phyloP scores from a whole-genome alignment of 1,139 yeast species.

The Yarrowia galli region DNA sequence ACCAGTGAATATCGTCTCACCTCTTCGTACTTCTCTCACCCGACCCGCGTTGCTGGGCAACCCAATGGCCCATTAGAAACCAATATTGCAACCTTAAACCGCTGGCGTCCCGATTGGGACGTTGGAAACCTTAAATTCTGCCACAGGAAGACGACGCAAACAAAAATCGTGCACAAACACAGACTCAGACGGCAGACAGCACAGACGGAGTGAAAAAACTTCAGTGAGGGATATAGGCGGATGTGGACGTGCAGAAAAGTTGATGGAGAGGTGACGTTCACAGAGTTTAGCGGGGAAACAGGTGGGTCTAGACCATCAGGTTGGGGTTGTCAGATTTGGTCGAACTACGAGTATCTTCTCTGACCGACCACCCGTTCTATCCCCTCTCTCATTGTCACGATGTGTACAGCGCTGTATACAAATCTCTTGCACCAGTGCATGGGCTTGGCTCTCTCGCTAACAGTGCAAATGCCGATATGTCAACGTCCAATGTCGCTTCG shows the following conservation, averaged over 20 bases:
- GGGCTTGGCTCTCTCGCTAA: conserved; percentile 20
- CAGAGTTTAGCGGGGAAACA: no score
- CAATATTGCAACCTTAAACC: conserved; percentile 3
- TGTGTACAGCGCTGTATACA: background rate
- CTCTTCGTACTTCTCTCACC: no score
- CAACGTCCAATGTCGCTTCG: background rate
- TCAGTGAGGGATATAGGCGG: conserved; percentile 6
- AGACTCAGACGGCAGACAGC: no score
- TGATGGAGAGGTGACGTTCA: background rate
- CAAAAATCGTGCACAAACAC: background rate
- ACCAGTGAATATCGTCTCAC: background rate
- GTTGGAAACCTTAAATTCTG: background rate
- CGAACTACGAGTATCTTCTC: no score
- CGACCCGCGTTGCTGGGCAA: conserved; percentile 18
- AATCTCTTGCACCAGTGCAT: background rate
- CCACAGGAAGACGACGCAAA: background rate
- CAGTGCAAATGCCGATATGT: background rate
- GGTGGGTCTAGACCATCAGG: no score
- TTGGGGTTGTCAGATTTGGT: no score
- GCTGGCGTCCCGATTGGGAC: background rate
- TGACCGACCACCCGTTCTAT: no score
- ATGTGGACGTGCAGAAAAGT: background rate
- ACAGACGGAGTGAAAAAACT: background rate
- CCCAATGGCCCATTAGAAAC: conserved; percentile 2
- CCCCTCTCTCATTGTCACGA: background rate